These are phyloP conservation scores for Podospora bellae-mahoneyi DNA, from an alignment of 495 filamentous ascomycete genomes.

Conservation along the genomic window DNA sequence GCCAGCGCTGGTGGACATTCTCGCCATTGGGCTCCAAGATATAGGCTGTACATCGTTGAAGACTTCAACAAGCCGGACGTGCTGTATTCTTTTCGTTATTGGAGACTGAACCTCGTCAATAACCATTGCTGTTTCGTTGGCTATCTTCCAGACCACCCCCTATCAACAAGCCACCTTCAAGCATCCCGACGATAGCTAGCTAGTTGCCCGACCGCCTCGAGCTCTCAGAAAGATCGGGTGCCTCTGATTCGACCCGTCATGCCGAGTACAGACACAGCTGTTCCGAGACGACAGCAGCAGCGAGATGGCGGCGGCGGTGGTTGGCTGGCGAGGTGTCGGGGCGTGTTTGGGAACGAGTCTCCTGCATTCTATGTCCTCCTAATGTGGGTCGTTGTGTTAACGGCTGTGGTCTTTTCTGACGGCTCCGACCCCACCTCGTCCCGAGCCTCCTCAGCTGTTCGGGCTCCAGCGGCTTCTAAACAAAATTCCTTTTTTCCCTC, in stretches of 20 bases:
- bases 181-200: neutral
- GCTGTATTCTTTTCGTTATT: neutral
- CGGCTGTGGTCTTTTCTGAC: conserved; percentile 23
- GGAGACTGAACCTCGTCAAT: neutral
- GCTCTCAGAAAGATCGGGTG: neutral
- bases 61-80: neutral
- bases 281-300: neutral
- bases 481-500: conserved; percentile 27
- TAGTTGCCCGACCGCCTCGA: no score
- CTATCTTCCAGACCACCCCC: neutral
- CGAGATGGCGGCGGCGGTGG: neutral
- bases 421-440: conserved; percentile 18
- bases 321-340: neutral
- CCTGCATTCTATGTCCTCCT: conserved; percentile 12
- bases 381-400: conserved; percentile 22
- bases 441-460: conserved; percentile 12
- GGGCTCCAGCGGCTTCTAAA: conserved; percentile 14
- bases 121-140: neutral
- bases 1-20: neutral
- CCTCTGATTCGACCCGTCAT: neutral
- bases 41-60: neutral
- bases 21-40: neutral
- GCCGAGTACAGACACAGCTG: neutral
- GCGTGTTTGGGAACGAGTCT: conserved; percentile 7
- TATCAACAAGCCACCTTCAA: neutral